Evolutionary conservation across 2,329 filamentous ascomycete genomes (phyloP).

Genomic region (Pleomassaria siparia): DNA sequence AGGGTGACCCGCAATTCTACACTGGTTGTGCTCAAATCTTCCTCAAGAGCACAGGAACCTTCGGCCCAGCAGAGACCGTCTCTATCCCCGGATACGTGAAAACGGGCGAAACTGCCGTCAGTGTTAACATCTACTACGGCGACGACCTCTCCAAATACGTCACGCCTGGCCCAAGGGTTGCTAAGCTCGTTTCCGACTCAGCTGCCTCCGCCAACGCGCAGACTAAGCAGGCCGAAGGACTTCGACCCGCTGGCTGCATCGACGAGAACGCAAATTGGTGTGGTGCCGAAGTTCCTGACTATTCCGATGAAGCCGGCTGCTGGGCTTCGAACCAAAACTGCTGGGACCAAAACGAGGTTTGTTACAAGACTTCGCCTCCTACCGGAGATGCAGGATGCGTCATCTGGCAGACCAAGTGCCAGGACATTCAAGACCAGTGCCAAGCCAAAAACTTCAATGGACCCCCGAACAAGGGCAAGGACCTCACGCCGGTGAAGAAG

Average conservation of each 20-base stretch:
- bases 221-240: conserved; percentile 50
- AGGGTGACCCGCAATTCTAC: conserved; percentile 67
- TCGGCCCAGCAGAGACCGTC: conserved; percentile 57
- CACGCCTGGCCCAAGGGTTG: conserved; percentile 62
- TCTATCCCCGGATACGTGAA: conserved; percentile 68
- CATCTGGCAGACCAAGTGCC: conserved; percentile 65
- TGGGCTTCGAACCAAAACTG: conserved; percentile 52
- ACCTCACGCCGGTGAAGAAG: conserved; percentile 34
- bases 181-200: conserved; percentile 44
- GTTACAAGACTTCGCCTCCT: conserved; percentile 61
- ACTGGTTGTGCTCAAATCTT: conserved; percentile 72
- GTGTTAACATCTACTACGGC: conserved; percentile 64
- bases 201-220: conserved; percentile 13
- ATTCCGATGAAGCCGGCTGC: conserved; percentile 59
- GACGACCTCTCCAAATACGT: conserved; percentile 48
- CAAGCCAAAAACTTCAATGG: conserved; percentile 45
- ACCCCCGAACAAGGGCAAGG: conserved; percentile 47
- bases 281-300: conserved; percentile 61
- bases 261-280: conserved; percentile 74
- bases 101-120: conserved; percentile 56
- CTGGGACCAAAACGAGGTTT: conserved; percentile 61
- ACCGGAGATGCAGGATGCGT: conserved; percentile 63
- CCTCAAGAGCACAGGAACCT: conserved; percentile 54
- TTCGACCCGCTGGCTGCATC: conserved; percentile 59
- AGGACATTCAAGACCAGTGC: conserved; percentile 46